Evolutionary conservation across 1,284 basidiomycete species (phyloP).

Genomic region (Binderoboletus segoi): DNA sequence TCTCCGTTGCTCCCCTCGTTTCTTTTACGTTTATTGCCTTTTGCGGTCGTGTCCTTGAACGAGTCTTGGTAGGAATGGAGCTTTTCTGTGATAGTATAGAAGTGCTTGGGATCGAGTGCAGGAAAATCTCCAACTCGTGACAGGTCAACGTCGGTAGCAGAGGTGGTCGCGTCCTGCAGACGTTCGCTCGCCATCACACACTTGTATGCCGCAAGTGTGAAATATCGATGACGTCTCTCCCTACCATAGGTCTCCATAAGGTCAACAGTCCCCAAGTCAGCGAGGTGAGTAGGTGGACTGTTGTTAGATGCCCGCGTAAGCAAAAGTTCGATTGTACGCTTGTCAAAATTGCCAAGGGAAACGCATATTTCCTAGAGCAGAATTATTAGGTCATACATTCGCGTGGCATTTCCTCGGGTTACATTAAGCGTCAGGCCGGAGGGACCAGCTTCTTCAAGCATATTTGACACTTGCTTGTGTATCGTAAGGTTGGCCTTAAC

Average conservation of each 20-base stretch:
- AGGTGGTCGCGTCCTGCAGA: slow-evolving; percentile 50
- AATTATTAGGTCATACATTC: slow-evolving; percentile 14
- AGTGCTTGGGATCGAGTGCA: slow-evolving; percentile 42
- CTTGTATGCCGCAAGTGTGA: slow-evolving; percentile 63
- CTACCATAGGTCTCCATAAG: slow-evolving; percentile 77
- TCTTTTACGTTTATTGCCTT: slow-evolving; percentile 34
- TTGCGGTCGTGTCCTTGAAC: slow-evolving; percentile 39
- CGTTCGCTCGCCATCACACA: slow-evolving; percentile 58
- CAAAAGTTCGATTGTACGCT: slow-evolving; percentile 77
- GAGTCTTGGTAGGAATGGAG: slow-evolving; percentile 52
- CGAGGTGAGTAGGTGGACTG: slow-evolving; percentile 66
- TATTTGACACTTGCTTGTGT: slow-evolving; percentile 73
- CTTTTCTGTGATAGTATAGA: slow-evolving; percentile 52
- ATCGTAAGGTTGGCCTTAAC: slow-evolving; percentile 65
- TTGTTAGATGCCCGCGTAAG: slow-evolving; percentile 65
- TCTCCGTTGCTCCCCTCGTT: slow-evolving; percentile 24
- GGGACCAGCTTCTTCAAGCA: slow-evolving; percentile 65
- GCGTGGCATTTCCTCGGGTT: slow-evolving; percentile 19
- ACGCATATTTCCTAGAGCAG: slow-evolving; percentile 62
- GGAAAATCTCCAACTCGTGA: slow-evolving; percentile 57
- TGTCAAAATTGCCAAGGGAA: slow-evolving; percentile 70
- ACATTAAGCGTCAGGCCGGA: slow-evolving; percentile 74
- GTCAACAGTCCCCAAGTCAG: slow-evolving; percentile 66
- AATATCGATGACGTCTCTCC: slow-evolving; percentile 80
- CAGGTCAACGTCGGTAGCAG: slow-evolving; percentile 49